These are phyloP conservation scores for Gaeumannomyces tritici DNA, from an alignment of 2,329 filamentous ascomycete genomes.

Conservation along the genomic window DNA sequence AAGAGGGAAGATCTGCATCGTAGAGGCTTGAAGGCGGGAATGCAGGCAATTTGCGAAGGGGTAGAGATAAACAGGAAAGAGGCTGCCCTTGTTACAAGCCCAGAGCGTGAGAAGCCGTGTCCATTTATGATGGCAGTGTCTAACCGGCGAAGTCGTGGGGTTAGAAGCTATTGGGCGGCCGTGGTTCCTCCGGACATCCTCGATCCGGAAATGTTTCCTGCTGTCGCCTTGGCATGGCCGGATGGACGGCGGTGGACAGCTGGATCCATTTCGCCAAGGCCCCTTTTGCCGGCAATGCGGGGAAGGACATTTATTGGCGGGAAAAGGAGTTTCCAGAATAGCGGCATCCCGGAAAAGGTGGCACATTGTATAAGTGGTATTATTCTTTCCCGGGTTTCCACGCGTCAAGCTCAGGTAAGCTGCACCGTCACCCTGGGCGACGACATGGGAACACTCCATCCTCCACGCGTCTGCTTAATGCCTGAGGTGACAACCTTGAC, in stretches of 20 bases:
- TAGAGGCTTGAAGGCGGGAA: no score
- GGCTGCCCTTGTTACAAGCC: no score
- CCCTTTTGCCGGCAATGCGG: neutral
- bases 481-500: neutral
- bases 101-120: neutral
- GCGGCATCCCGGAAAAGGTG: neutral
- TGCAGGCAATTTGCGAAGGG: no score
- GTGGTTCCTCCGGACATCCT: neutral
- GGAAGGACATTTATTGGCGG: neutral
- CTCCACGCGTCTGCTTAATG: neutral
- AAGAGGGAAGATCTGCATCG: neutral
- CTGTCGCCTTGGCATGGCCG: no score
- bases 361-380: neutral
- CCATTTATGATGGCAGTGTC: neutral
- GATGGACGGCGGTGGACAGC: neutral
- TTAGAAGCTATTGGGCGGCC: no score
- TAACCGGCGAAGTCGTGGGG: no score
- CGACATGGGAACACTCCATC: neutral
- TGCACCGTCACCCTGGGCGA: neutral
- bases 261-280: neutral
- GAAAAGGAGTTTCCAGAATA: neutral
- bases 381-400: no score
- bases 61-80: no score
- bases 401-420: neutral
- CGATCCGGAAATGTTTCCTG: neutral